phyloP scores from a whole-genome alignment of 495 filamentous ascomycete species.

The Aspergillus affinis region DNA sequence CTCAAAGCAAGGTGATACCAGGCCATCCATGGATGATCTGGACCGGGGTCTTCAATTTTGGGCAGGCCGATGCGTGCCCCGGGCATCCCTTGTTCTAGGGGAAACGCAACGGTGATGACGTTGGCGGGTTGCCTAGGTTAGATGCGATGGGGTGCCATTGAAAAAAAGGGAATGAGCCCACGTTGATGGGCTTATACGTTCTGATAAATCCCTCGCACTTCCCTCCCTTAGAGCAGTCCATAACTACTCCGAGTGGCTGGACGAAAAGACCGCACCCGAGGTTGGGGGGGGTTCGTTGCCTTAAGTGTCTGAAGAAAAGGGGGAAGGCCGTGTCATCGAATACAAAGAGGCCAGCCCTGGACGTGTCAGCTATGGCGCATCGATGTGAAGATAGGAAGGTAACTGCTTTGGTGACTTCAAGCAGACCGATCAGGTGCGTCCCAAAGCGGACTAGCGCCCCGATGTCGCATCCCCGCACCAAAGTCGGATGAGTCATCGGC shows the following conservation, averaged over 20 bases:
- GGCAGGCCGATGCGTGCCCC: not conserved
- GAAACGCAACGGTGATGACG: not conserved
- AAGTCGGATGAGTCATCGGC: slow-evolving; percentile 10
- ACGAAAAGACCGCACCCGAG: too few species aligned
- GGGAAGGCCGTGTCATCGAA: not conserved
- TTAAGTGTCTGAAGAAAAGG: not conserved
- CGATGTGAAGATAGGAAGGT: too few species aligned
- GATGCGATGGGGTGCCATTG: not conserved
- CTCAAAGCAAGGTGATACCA: not conserved
- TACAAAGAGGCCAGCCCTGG: not conserved
- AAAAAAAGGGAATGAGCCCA: not conserved
- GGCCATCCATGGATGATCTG: not conserved
- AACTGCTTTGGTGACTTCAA: too few species aligned
- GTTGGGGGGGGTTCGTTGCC: too few species aligned
- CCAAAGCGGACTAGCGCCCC: slow-evolving; percentile 8
- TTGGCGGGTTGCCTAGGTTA: not conserved
- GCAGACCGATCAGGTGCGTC: not conserved
- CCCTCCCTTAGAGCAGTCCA: not conserved
- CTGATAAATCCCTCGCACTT: not conserved
- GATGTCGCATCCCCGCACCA: slow-evolving; percentile 12
- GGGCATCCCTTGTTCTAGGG: not conserved
- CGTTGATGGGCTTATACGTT: not conserved
- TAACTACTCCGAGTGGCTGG: not conserved
- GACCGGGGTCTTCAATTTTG: not conserved
- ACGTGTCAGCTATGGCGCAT: too few species aligned